phyloP scores from a whole-genome alignment of 1,284 basidiomycete species.

The Ceratobasidium sp. region DNA sequence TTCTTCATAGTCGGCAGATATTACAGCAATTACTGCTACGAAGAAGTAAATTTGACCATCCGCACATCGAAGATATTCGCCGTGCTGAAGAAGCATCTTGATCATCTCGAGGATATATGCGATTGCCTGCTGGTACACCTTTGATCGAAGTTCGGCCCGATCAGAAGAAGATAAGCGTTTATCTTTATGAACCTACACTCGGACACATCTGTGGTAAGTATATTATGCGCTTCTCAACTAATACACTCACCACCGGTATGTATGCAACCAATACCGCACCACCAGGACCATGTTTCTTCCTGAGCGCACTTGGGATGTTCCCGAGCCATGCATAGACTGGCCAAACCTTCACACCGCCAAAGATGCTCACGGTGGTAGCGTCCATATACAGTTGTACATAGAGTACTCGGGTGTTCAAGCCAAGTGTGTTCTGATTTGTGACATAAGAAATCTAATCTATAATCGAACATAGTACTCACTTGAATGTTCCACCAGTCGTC shows the following conservation, averaged over 20 bases:
- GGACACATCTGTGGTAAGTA: too few species aligned
- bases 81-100: not conserved
- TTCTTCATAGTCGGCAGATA: not conserved
- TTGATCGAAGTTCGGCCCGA: not conserved
- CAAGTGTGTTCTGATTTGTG: too few species aligned
- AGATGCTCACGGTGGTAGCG: not conserved
- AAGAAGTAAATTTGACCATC: not conserved
- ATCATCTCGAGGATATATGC: not conserved
- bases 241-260: not conserved
- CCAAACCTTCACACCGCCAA: not conserved
- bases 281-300: not conserved
- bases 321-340: not conserved
- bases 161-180: too few species aligned
- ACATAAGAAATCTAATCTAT: too few species aligned
- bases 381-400: not conserved
- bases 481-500: not conserved
- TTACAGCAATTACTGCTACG: not conserved
- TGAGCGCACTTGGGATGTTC: not conserved
- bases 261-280: not conserved
- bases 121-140: not conserved
- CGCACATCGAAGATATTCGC: not conserved
- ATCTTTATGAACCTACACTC: too few species aligned
- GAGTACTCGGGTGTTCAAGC: not conserved
- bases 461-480: not conserved
- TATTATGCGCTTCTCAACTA: too few species aligned